Conservation (phyloP, 164 flowering plant genomes). For the Houttuynia cordata region DNA sequence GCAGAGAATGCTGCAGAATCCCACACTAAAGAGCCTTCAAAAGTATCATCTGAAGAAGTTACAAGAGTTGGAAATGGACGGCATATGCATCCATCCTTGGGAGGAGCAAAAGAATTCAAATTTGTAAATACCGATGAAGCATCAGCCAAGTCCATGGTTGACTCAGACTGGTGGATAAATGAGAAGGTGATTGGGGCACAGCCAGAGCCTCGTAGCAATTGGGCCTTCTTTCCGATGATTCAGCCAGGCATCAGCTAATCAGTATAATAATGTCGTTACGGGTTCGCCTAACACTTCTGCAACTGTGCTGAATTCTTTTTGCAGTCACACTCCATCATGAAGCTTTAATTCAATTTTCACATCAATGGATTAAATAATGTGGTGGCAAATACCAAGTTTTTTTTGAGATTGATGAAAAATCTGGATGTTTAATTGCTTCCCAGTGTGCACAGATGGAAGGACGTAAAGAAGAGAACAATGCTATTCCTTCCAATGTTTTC, state of each 20-base stretch:
- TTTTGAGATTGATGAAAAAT: background rate
- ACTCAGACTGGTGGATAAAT: slow-evolving; percentile 70
- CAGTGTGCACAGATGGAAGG: background rate
- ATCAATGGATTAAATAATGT: background rate
- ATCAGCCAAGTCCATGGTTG: slow-evolving; percentile 20
- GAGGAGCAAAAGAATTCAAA: slow-evolving; percentile 74
- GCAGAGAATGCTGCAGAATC: slow-evolving; percentile 10
- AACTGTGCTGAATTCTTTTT: background rate
- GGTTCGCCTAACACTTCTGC: background rate
- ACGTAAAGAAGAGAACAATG: background rate
- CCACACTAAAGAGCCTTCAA: slow-evolving; percentile 6
- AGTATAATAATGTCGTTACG: background rate
- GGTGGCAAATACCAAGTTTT: background rate
- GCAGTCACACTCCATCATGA: background rate
- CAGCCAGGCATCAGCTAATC: slow-evolving; percentile 67
- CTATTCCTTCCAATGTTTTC: background rate
- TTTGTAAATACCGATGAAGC: slow-evolving; percentile 58
- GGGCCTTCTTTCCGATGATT: slow-evolving; percentile 75
- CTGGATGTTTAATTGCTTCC: background rate
- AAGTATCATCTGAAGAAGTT: slow-evolving; percentile 12
- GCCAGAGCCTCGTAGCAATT: slow-evolving; percentile 28
- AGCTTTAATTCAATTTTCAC: background rate
- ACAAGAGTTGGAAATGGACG: slow-evolving; percentile 4
- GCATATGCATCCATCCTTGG: slow-evolving; percentile 17
- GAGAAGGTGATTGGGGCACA: slow-evolving; percentile 45